These are phyloP conservation scores for Malus hybrid DNA, from an alignment of 331 rosid species.

Conservation along the genomic window DNA sequence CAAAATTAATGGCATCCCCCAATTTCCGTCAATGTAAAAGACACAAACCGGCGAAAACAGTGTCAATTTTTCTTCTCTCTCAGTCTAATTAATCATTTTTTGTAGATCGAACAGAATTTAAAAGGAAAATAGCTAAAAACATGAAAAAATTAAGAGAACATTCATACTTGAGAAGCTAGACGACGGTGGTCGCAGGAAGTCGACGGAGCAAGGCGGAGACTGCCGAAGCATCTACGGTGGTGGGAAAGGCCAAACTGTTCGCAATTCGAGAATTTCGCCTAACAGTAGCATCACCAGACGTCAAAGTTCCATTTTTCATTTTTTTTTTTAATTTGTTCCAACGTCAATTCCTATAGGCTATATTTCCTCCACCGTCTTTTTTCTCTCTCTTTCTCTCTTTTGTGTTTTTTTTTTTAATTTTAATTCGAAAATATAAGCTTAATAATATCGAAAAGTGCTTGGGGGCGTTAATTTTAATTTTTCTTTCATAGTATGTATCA, in stretches of 20 bases:
- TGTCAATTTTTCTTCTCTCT: too few species aligned
- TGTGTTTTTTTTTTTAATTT: background rate
- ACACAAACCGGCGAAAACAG: too few species aligned
- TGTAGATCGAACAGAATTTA: too few species aligned
- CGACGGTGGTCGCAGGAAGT: background rate
- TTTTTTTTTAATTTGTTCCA: background rate
- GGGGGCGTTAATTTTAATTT: too few species aligned
- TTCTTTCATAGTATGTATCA: too few species aligned
- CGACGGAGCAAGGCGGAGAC: background rate
- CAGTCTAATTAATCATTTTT: too few species aligned
- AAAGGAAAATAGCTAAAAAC: too few species aligned
- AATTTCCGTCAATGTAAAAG: too few species aligned
- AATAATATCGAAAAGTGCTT: too few species aligned
- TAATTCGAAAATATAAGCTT: background rate
- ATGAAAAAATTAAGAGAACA: background rate
- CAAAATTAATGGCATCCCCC: too few species aligned
- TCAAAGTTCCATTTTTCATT: background rate
- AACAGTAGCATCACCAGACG: background rate
- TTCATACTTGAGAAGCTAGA: background rate
- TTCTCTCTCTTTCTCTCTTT: fast-evolving
- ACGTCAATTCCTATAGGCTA: background rate
- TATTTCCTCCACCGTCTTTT: background rate
- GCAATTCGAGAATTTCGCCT: background rate
- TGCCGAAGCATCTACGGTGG: background rate
- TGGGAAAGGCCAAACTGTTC: background rate